These are phyloP conservation scores for Lathyrus oleraceus DNA, from an alignment of 306 rosid genomes.

Conservation along the genomic window DNA sequence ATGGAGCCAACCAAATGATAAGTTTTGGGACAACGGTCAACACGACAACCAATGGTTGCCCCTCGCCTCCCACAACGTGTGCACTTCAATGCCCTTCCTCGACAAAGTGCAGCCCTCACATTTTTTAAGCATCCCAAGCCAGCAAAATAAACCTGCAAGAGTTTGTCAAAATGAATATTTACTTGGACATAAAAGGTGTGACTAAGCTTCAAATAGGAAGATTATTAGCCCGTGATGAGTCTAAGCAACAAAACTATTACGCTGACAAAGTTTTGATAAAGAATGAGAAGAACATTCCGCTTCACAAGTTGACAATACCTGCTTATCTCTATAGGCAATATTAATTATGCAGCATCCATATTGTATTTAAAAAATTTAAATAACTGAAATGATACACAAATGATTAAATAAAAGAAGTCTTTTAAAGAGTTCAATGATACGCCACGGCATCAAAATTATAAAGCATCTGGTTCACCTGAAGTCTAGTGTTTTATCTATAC, in stretches of 20 bases:
- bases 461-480: background rate
- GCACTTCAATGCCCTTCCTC: slow-evolving; percentile 97
- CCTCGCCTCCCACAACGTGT: slow-evolving; percentile 96
- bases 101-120: slow-evolving; percentile 92
- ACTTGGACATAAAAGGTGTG: slow-evolving; percentile 9
- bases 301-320: slow-evolving; percentile 17
- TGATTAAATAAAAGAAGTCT: background rate
- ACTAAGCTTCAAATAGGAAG: slow-evolving; percentile 21
- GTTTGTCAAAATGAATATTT: slow-evolving; percentile 28
- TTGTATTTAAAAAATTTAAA: slow-evolving; percentile 6
- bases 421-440: background rate
- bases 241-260: slow-evolving; percentile 12
- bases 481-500: slow-evolving; percentile 12
- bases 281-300: background rate
- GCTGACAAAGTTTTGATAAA: slow-evolving; percentile 1
- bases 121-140: slow-evolving; percentile 96
- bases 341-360: background rate
- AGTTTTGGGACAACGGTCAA: slow-evolving; percentile 94
- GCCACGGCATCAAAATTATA: slow-evolving; percentile 10
- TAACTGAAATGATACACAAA: slow-evolving; percentile 25
- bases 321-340: background rate
- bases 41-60: slow-evolving; percentile 97
- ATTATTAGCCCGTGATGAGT: background rate
- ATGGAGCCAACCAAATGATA: slow-evolving; percentile 85
- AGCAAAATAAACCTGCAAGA: slow-evolving; percentile 96